Evolutionary conservation across 345 rosid species (phyloP).

Genomic region (Zanthoxylum bungeanum): DNA sequence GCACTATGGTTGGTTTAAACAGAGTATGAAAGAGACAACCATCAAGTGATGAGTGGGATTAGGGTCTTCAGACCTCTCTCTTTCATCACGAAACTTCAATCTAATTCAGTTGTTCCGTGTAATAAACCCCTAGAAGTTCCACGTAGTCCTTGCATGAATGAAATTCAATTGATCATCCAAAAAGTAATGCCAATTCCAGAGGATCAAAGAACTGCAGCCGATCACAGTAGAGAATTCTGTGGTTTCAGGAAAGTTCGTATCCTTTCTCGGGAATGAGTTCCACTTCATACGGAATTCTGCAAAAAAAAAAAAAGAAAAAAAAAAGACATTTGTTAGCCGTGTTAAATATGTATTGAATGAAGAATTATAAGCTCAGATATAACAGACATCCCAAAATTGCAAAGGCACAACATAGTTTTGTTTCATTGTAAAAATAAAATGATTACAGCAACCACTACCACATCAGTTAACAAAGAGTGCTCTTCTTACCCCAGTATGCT

Average conservation of each 20-base stretch:
- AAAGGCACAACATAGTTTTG: not conserved
- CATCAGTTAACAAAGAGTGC: not conserved
- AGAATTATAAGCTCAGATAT: not conserved
- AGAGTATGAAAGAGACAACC: not conserved
- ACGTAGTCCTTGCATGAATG: conserved; percentile 10
- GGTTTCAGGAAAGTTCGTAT: not conserved
- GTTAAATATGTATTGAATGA: not conserved
- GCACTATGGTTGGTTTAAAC: conserved; percentile 8
- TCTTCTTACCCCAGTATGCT: not conserved
- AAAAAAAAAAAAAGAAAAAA: too few species aligned
- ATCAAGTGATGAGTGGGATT: not conserved
- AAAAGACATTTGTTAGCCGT: not conserved
- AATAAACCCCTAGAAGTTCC: conserved; percentile 7
- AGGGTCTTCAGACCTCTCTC: not conserved
- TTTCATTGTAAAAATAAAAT: not conserved
- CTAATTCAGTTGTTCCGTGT: not conserved
- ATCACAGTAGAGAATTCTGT: not conserved
- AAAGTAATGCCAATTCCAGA: conserved; percentile 2
- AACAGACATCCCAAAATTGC: too few species aligned
- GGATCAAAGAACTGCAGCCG: not conserved
- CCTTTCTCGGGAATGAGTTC: conserved; percentile 8
- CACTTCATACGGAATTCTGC: conserved; percentile 14
- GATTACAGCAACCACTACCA: not conserved
- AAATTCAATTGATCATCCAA: conserved; percentile 8
- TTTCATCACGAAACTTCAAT: conserved; percentile 1